Conservation (phyloP, 345 rosid genomes). For the Gossypium sturtianum region DNA sequence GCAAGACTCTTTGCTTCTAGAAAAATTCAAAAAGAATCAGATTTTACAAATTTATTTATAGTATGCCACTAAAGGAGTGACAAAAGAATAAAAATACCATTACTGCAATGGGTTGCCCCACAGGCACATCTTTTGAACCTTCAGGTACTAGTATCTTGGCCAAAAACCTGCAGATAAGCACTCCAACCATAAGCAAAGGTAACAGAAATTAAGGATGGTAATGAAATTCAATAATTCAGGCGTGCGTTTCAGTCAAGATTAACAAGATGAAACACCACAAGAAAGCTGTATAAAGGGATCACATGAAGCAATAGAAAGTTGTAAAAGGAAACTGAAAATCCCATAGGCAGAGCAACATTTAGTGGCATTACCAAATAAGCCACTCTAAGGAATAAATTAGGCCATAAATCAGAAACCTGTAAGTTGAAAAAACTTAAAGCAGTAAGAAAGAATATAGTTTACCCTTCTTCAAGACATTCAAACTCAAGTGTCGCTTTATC, state of each 20-base stretch:
- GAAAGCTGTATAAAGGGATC: background rate
- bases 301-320: background rate
- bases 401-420: background rate
- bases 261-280: slow-evolving; percentile 8
- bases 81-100: slow-evolving; percentile 40
- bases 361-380: background rate
- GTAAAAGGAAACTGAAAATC: slow-evolving; percentile 8
- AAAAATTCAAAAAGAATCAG: background rate
- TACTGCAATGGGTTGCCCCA: slow-evolving; percentile 84
- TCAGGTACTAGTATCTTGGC: slow-evolving; percentile 82
- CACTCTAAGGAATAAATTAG: background rate
- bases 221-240: background rate
- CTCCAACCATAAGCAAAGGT: slow-evolving; percentile 5
- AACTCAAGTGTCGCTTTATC: slow-evolving; percentile 94
- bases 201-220: background rate
- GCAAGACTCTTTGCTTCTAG: background rate
- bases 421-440: slow-evolving; percentile 9
- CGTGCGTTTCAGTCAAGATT: background rate
- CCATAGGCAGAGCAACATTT: background rate
- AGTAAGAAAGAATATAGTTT: slow-evolving; percentile 20
- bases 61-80: slow-evolving; percentile 8
- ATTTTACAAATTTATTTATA: slow-evolving; percentile 1
- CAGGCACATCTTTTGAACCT: slow-evolving; percentile 88
- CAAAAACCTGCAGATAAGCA: slow-evolving; percentile 55
- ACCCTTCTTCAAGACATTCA: slow-evolving; percentile 98